Evolutionary conservation across 768 basidiomycete genomes (phyloP), one percentile per base, ranked within the genome.

Genomic region (Collybia sordida): DNA sequence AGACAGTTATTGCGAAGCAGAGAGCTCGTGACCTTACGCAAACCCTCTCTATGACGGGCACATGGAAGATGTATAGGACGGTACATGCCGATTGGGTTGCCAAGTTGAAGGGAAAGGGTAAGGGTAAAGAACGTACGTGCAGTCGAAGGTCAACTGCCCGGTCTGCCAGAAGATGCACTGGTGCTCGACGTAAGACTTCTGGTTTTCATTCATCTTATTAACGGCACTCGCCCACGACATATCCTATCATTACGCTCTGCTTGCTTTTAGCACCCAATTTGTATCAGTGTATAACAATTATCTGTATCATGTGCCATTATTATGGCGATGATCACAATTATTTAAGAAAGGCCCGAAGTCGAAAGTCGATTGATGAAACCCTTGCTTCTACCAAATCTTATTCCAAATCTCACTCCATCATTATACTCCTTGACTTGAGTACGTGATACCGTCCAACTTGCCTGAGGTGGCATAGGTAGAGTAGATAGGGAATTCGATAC

Each of bases 371-470:
- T 9, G 25, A 4, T 27, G 25, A 27, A 27, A 27, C 25, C 25
- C 9, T 27, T 27, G n/a, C n/a, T n/a, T n/a, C n/a, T 91, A 37
- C 87, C 88, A 3, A 61, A 72, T n/a, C 68, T 79, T 38, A 83
- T 88, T 11, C 82, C 85, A 9, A 82, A 80, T 11, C 75, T 88
- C 25, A 79, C 60, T 27, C 88, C 85, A 86, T 56, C 58, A 11
- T 89, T 85, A 85, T 69, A 85, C 7, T 51, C 73, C 3, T n/a
- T n/a, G n/a, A n/a, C n/a, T n/a, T n/a, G n/a, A n/a, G n/a, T n/a
- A n/a, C n/a, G n/a, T n/a, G n/a, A n/a, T n/a, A n/a, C n/a, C n/a
- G n/a, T n/a, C n/a, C n/a, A n/a, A n/a, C n/a, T n/a, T n/a, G n/a
- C n/a, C n/a, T n/a, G n/a, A n/a, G 67, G 72, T 3, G 76, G 75